Base-by-base conservation (phyloP, 495 filamentous ascomycete species). In the Neurospora sp. region DNA sequence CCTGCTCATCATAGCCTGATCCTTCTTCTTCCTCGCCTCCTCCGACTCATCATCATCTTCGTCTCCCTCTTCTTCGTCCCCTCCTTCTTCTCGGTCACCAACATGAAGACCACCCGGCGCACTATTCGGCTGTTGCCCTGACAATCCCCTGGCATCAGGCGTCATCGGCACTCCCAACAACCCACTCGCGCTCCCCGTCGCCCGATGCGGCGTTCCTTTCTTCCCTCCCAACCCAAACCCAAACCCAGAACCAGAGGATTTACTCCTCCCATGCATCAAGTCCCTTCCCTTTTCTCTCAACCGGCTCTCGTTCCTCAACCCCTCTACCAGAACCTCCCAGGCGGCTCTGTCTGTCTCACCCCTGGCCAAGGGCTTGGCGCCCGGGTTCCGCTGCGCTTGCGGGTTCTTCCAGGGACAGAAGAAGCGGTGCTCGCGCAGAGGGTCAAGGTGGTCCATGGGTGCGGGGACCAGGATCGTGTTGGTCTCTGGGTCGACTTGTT, bases 321-420 rank as follows among this genome's bases (percentile, higher is more conserved):
- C 81, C 70, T 79, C 74, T n/a, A 83, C 77, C 1, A 87, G 77
- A 1, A 86, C 76, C 71, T 85, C 82, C 85, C 85, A 86, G 8
- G 77, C 83, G 0, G 85, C 79, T 70, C 82, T 79, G 61, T 79
- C 79, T 66, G 77, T 77, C 46, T 74, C 76, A 1, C 40, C 71
- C 9, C 22, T 44, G 11, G 69, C 46, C 2, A 75, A 41, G 8
- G 71, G 74, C 40, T 75, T 76, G 46, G 78, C 77, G 8, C 81
- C 84, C 18, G 83, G 79, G 68, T 84, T 85, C 37, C 82, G 79
- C 79, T 95, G 92, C 11, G 87, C 84, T 1, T 78, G 73, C 16
- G 86, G 80, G 75, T 89, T 91, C 75, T 91, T 84, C 92, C 92
- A 95, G 4, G 92, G 92, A 76, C 92, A 95, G 78, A 93, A 94